Percentiles rank a stretch among this genome's conserved stretches.
phyloP scores from a whole-genome alignment of 257 asterid species.

The Capsicum pubescens region DNA sequence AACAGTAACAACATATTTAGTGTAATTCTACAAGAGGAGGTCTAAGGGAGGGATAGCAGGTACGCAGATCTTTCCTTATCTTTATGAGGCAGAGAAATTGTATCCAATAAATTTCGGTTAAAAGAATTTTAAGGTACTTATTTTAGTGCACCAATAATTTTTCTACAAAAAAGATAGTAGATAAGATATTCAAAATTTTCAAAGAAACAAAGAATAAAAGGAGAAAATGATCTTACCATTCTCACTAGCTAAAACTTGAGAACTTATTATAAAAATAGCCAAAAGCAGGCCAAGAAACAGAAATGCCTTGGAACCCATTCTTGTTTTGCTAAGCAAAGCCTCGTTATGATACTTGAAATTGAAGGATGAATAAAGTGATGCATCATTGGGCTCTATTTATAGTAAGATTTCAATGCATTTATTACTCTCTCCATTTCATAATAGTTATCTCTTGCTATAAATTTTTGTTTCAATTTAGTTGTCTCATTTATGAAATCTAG shows the following conservation, averaged over 20 bases:
- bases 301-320: constrained; percentile 25
- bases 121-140: not conserved
- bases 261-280: not conserved
- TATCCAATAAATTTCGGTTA: too few relatives aligned
- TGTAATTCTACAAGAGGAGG: too few relatives aligned
- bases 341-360: not conserved
- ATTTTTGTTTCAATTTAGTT: too few relatives aligned
- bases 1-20: too few relatives aligned
- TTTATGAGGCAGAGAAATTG: too few relatives aligned
- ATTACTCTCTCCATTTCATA: too few relatives aligned
- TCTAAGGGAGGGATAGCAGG: too few relatives aligned
- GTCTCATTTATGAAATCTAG: too few relatives aligned
- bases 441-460: too few relatives aligned
- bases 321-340: not conserved
- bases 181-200: not conserved
- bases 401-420: not conserved
- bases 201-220: not conserved
- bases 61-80: too few relatives aligned
- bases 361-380: not conserved
- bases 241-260: constrained; percentile 6
- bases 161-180: not conserved
- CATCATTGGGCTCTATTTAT: not conserved
- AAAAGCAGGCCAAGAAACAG: not conserved
- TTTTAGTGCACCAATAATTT: not conserved
- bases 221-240: not conserved